Evolutionary conservation across 108 stramenopile species (phyloP).

Genomic region (Asterionellopsis glacialis): DNA sequence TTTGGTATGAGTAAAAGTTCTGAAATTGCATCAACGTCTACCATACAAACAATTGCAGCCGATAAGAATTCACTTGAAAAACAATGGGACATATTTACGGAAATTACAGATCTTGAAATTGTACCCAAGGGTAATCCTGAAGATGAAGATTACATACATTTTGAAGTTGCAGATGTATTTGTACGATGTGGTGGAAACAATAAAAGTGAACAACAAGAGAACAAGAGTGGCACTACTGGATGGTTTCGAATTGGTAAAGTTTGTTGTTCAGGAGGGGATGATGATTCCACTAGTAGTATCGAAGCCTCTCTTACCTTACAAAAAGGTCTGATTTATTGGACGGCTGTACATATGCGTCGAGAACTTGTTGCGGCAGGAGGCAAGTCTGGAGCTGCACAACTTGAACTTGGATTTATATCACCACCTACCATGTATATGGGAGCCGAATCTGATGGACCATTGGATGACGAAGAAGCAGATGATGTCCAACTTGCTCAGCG

Average conservation of each 20-base stretch:
- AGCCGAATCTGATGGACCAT: constrained; percentile 23
- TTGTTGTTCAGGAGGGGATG: constrained; percentile 11
- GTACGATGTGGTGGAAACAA: constrained; percentile 13
- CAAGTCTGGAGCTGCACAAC: constrained; percentile 17
- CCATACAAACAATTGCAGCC: constrained; percentile 10
- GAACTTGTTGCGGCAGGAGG: constrained; percentile 28
- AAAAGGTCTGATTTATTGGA: constrained; percentile 38
- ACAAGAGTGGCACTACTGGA: constrained; percentile 5
- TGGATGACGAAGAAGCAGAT: constrained; percentile 29
- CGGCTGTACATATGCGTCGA: constrained; percentile 31
- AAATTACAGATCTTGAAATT: constrained; percentile 39
- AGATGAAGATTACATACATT: constrained; percentile 29
- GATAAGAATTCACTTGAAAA: constrained; percentile 29
- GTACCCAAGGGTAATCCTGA: constrained; percentile 20
- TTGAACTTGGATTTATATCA: constrained; percentile 22
- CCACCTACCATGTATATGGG: constrained; percentile 42
- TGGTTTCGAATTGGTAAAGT: constrained; percentile 44
- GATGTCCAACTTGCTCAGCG: not conserved
- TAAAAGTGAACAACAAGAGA: not conserved
- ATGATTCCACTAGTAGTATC: constrained; percentile 7
- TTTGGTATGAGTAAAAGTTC: too few species aligned
- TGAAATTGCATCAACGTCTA: too few species aligned
- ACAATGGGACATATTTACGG: constrained; percentile 36
- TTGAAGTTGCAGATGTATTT: constrained; percentile 31
- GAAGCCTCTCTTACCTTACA: constrained; percentile 28